Evolutionary conservation across 306 rosid species (phyloP).

Genomic region (Vigna unguiculata): DNA sequence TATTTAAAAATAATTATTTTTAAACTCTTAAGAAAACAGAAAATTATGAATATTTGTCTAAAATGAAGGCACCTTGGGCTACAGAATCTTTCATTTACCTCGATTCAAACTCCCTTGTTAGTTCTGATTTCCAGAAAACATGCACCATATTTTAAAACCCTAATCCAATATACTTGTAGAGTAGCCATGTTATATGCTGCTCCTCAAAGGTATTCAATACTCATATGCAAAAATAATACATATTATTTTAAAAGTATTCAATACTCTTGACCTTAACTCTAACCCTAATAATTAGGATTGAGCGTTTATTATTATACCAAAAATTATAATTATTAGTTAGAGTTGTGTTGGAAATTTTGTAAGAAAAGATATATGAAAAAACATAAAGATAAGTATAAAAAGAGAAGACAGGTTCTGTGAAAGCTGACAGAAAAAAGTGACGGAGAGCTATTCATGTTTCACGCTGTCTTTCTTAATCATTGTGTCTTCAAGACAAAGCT

Average conservation of each 20-base stretch:
- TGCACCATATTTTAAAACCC: not conserved
- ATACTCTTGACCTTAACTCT: too few species aligned
- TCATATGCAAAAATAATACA: too few species aligned
- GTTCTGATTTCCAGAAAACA: conserved; percentile 2
- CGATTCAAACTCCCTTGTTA: not conserved
- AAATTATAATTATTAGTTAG: too few species aligned
- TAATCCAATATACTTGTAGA: not conserved
- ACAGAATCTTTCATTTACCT: not conserved
- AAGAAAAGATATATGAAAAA: not conserved
- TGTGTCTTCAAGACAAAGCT: not conserved
- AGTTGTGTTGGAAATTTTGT: not conserved
- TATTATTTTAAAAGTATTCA: too few species aligned
- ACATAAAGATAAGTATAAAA: not conserved
- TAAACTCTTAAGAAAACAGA: too few species aligned
- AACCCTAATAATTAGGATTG: too few species aligned
- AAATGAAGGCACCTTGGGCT: too few species aligned
- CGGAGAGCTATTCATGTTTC: conserved; percentile 17
- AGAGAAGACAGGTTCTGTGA: not conserved
- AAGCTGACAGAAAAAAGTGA: conserved; percentile 1
- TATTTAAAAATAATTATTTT: too few species aligned
- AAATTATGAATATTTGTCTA: too few species aligned
- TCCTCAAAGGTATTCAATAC: not conserved
- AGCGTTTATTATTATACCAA: too few species aligned
- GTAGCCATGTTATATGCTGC: not conserved
- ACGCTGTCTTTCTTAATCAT: conserved; percentile 4